These are phyloP conservation scores for Melampsora medusae DNA, from an alignment of 1,284 basidiomycete genomes.

Conservation along the genomic window DNA sequence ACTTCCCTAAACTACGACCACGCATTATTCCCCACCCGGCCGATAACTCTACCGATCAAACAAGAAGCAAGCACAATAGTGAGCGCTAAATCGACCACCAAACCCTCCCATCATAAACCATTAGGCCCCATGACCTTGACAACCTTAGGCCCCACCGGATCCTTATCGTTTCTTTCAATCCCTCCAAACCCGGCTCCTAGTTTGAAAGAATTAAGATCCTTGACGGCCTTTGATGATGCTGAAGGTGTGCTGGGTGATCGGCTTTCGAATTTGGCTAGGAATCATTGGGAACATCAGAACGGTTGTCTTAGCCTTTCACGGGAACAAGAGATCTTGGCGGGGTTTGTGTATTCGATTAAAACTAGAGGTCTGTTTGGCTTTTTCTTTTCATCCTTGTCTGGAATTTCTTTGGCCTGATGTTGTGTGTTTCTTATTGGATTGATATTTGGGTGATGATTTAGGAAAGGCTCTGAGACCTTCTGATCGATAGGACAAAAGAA, in stretches of 20 bases:
- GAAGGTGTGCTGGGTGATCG: constrained; percentile 8
- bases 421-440: too few species aligned
- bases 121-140: neutral
- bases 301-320: neutral
- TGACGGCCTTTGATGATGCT: constrained; percentile 13
- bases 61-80: neutral
- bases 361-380: neutral
- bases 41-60: neutral
- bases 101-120: neutral
- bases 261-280: neutral
- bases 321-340: neutral
- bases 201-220: neutral
- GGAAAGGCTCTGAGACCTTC: too few species aligned
- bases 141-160: neutral
- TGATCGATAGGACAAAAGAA: too few species aligned
- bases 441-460: too few species aligned
- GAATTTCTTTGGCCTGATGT: too few species aligned
- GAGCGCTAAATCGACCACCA: neutral
- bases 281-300: neutral
- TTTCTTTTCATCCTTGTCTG: too few species aligned
- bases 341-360: neutral
- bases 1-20: neutral
- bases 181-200: neutral
- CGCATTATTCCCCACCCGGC: constrained; percentile 1
- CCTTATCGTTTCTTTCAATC: neutral